A percentile compares a stretch with the other conserved stretches of the same genome.
Evolutionary conservation across 2,329 filamentous ascomycete genomes (phyloP).

Genomic region (Cordyceps fumosorosea): DNA sequence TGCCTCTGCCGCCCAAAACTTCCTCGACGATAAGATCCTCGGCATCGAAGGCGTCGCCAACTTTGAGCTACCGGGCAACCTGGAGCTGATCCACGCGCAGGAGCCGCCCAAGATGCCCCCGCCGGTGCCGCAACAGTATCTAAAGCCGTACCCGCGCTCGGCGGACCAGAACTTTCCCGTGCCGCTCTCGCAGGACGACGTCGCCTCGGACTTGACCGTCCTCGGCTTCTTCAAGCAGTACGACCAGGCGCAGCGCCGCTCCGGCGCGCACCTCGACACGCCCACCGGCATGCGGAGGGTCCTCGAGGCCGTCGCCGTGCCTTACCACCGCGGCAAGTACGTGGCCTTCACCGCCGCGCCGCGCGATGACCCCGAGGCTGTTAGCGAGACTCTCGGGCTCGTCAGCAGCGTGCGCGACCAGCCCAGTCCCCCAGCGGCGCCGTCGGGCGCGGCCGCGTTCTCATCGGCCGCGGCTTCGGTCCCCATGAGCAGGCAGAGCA

Average conservation of each 20-base stretch:
- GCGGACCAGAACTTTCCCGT: conserved; percentile 51
- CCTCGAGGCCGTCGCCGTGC: conserved; percentile 47
- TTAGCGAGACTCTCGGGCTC: conserved; percentile 45
- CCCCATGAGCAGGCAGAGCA: conserved; percentile 52
- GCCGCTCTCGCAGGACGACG: conserved; percentile 43
- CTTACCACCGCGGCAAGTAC: conserved; percentile 41
- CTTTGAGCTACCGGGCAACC: conserved; percentile 51
- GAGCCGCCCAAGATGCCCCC: conserved; percentile 54
- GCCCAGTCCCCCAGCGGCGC: conserved; percentile 20
- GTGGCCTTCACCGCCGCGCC: conserved; percentile 41
- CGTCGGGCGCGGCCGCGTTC: conserved; percentile 20
- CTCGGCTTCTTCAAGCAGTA: conserved; percentile 54
- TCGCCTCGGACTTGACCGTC: conserved; percentile 48
- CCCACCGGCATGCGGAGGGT: conserved; percentile 41
- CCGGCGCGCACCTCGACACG: conserved; percentile 49
- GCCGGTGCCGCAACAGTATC: conserved; percentile 50
- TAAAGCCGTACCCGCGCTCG: conserved; percentile 49
- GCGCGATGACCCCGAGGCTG: conserved; percentile 41
- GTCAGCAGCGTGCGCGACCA: conserved; percentile 41
- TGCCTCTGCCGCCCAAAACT: conserved; percentile 37
- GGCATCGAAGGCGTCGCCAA: conserved; percentile 55
- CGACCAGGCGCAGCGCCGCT: conserved; percentile 44
- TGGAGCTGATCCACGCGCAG: conserved; percentile 48
- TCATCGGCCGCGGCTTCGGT: conserved; percentile 33
- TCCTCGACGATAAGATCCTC: conserved; percentile 50